Percentiles rank a stretch among this genome's conserved stretches.
phyloP scores from a whole-genome alignment of 495 filamentous ascomycete genomes.

The Penicillium chermesinum region DNA sequence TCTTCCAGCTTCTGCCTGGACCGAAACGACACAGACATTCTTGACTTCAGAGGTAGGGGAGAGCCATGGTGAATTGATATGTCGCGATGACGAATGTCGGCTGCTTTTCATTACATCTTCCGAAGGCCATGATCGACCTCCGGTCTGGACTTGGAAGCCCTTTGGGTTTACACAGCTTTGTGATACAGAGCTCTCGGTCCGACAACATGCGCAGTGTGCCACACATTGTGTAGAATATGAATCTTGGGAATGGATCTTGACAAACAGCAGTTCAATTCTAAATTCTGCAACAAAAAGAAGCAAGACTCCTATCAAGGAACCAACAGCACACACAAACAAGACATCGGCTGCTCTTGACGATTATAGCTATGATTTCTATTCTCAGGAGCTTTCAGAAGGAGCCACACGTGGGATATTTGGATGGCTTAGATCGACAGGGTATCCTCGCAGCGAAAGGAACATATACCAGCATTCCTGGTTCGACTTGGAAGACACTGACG shows the following conservation, averaged over 20 bases:
- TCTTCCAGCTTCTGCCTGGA: conserved; percentile 21
- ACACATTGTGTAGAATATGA: conserved; percentile 23
- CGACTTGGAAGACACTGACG: conserved; percentile 19
- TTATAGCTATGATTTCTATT: conserved; percentile 6
- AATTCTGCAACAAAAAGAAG: conserved; percentile 5
- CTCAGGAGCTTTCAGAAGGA: conserved; percentile 3
- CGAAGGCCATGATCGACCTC: conserved; percentile 17
- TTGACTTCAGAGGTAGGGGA: conserved; percentile 9
- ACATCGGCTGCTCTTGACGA: background rate
- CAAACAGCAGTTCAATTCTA: conserved; percentile 14
- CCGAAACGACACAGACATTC: conserved; percentile 18
- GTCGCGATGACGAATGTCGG: conserved; percentile 25
- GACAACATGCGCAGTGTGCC: conserved; percentile 21
- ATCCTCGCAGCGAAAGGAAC: conserved; percentile 12
- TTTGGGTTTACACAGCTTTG: conserved; percentile 18
- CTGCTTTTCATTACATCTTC: conserved; percentile 22
- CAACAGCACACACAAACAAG: conserved; percentile 1
- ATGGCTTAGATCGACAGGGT: conserved; percentile 13
- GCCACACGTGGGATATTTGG: conserved; percentile 15
- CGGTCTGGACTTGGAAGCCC: conserved; percentile 24
- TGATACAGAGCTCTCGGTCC: conserved; percentile 22
- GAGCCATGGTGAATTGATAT: conserved; percentile 13
- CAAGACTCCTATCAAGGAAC: conserved; percentile 9
- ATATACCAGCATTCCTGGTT: conserved; percentile 30
- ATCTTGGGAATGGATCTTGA: conserved; percentile 21